Evolutionary conservation across 2,329 filamentous ascomycete genomes (phyloP), one percentile per base, ranked within the genome.

Genomic region (Microascus cirrosus): DNA sequence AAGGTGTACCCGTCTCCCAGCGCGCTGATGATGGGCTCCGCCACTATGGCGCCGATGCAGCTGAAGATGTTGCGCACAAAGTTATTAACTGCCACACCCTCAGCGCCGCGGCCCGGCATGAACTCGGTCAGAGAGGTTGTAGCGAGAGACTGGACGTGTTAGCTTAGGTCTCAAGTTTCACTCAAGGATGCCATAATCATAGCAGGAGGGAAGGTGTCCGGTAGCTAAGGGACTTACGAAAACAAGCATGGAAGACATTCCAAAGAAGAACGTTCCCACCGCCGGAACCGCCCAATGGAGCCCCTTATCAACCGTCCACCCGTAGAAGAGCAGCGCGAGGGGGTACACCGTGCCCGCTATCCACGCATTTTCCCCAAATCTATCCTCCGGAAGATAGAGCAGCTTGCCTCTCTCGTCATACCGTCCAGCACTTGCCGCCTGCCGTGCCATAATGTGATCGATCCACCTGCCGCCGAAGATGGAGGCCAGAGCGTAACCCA

Each of bases 61-160:
- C 81, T 84, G 64, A 91, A 85, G 45, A 91, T 89, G 64, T 93
- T 94, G 54, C 89, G 76, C 56, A 89, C 77, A 65, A 93, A 89
- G 67, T 93, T 93, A 70, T 93, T 92, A 51, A 92, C 75, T 0
- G 89, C 90, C 2, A 93, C 87, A 1, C 88, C 89, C 12, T 81
- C 81, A 3, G 84, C 87, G 55, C 85, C 86, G 61, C 80, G 78
- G 50, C 82, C 78, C 15, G 87, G 87, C 77, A 93, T 86, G 66
- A 93, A 91, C 66, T 94, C 89, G 0, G 89, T 93, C 62, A 94
- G 74, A 87, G 94, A 91, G 0, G 90, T 94, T 0, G 88, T 91
- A 0, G 82, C 77, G 63, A 83, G 79, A 54, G 82, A 71, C 73
- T 74, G 35, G 22, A 7, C 11, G 22, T 20, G 54, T 64, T 60